A percentile compares a stretch with the other conserved stretches of the same genome.
phyloP scores from a whole-genome alignment of 2,329 filamentous ascomycete species.

The Coccinonectria pachysandricola region DNA sequence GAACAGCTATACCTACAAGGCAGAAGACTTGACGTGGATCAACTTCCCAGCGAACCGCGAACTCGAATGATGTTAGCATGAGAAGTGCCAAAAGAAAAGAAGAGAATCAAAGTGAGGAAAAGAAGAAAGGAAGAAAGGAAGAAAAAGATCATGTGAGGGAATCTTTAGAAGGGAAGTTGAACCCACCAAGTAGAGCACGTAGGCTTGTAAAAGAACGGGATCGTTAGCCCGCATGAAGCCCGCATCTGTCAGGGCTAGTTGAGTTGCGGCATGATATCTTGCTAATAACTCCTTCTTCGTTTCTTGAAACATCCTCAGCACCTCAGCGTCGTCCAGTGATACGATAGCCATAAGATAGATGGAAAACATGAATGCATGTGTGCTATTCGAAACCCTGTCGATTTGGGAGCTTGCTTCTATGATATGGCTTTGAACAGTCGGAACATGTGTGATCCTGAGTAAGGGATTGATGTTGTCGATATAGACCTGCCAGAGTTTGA shows the following conservation, averaged over 20 bases:
- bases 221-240: conserved; percentile 58
- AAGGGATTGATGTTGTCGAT: conserved; percentile 60
- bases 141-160: too few species aligned
- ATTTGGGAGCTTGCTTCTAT: conserved; percentile 50
- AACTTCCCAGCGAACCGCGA: conserved; percentile 43
- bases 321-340: conserved; percentile 48
- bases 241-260: conserved; percentile 56
- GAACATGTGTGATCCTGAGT: conserved; percentile 57
- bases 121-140: too few species aligned
- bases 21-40: conserved; percentile 41
- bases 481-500: conserved; percentile 59
- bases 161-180: background rate
- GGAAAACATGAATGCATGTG: conserved; percentile 60
- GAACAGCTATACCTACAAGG: conserved; percentile 54
- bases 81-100: too few species aligned
- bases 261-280: conserved; percentile 46
- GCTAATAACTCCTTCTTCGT: conserved; percentile 38
- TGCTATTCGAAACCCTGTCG: conserved; percentile 40
- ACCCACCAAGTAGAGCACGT: conserved; percentile 54
- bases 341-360: conserved; percentile 50
- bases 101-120: too few species aligned
- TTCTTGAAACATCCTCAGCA: conserved; percentile 41
- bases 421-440: conserved; percentile 53
- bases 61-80: conserved; percentile 12
- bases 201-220: conserved; percentile 55